Base-by-base conservation (phyloP, 2,329 filamentous ascomycete genomes). In the Ophiostoma populinum region DNA sequence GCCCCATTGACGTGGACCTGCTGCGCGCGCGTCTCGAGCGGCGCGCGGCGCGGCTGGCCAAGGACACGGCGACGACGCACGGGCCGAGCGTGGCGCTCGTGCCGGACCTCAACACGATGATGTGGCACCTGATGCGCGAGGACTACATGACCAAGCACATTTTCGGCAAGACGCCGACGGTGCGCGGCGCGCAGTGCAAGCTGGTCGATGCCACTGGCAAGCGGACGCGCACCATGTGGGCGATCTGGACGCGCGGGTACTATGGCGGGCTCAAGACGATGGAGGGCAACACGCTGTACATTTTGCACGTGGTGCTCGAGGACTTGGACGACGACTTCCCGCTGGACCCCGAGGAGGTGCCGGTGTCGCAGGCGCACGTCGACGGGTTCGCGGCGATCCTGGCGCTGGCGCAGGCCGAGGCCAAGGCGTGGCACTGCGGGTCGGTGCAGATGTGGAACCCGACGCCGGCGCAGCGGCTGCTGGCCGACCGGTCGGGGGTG, bases 381-480 rank as follows among this genome's bases (percentile, higher is more conserved):
- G 54, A 59, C 12, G 64, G 67, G 0, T 58, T 92, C 40, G 61
- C 63, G 24, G 67, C 68, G 3, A 63, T 93, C 18, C 51, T 92
- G 29, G 54, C 58, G 27, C 59, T 74, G 29, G 85, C 83, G 5
- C 72, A 77, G 47, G 55, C 56, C 7, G 73, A 92, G 54, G 86
- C 86, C 2, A 55, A 61, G 3, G 61, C 70, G 38, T 92, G 81
- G 78, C 59, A 67, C 29, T 71, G 82, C 57, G 61, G 64, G 26
- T 64, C 70, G 30, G 70, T 93, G 4, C 68, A 85, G 51, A 60
- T 87, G 34, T 95, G 87, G 87, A 92, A 90, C 49, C 85, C 86
- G 0, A 67, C 66, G 4, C 58, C 67, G 6, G 47, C 63, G 42
- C 51, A 74, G 18, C 51, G 51, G 49, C 42, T 51, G 12, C 46